Conservation (phyloP, 1,284 basidiomycete species). For the Cutaneotrichosporon curvatum region DNA sequence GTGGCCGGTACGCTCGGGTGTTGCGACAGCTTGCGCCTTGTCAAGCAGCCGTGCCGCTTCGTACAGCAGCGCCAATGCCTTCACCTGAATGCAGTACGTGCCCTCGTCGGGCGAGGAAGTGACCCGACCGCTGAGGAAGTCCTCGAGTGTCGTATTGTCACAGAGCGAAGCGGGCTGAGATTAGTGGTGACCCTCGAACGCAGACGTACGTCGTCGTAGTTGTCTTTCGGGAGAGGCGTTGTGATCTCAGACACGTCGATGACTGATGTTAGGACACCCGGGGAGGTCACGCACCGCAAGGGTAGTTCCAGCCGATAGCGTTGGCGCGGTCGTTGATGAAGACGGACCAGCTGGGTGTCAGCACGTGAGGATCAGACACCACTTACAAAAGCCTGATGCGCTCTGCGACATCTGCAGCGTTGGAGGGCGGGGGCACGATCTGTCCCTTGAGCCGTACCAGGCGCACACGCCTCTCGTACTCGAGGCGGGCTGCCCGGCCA, state of each 20-base stretch:
- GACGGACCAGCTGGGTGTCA: slow-evolving; percentile 31
- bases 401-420: slow-evolving; percentile 25
- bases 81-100: slow-evolving; percentile 16
- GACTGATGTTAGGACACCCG: not conserved
- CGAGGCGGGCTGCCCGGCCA: slow-evolving; percentile 7
- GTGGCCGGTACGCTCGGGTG: slow-evolving; percentile 14
- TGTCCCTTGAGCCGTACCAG: slow-evolving; percentile 22
- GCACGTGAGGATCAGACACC: too few species aligned
- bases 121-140: slow-evolving; percentile 17
- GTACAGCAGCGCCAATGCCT: slow-evolving; percentile 23
- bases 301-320: slow-evolving; percentile 10
- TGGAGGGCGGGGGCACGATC: slow-evolving; percentile 19
- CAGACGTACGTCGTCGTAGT: slow-evolving; percentile 24
- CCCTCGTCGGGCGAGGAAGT: slow-evolving; percentile 14
- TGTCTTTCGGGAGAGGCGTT: slow-evolving; percentile 38
- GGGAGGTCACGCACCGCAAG: slow-evolving; percentile 16
- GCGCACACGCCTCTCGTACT: slow-evolving; percentile 15
- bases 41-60: slow-evolving; percentile 10
- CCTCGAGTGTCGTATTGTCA: slow-evolving; percentile 22
- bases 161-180: slow-evolving; percentile 14
- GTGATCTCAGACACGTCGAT: slow-evolving; percentile 34
- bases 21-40: slow-evolving; percentile 5
- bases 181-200: not conserved
- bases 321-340: slow-evolving; percentile 22
- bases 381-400: slow-evolving; percentile 40